Conservation (phyloP, 331 rosid species). For the Rhamnella rubrinervis region DNA sequence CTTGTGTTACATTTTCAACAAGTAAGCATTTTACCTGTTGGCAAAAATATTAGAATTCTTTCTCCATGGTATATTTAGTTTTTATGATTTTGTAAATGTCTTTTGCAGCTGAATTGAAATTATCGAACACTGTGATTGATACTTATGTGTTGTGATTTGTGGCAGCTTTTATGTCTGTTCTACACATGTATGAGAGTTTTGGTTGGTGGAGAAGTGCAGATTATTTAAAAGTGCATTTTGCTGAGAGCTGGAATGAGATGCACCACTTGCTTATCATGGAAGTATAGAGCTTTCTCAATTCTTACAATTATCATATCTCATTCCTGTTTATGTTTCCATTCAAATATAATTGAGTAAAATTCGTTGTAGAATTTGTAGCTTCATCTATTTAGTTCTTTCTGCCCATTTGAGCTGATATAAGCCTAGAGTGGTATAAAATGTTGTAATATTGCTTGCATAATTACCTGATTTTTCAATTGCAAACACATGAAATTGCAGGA, state of each 20-base stretch:
- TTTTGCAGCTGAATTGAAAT: background rate
- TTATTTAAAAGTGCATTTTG: constrained; percentile 97
- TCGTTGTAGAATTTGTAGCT: background rate
- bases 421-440: background rate
- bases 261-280: constrained; percentile 99
- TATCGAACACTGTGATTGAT: constrained; percentile 7
- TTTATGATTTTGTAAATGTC: background rate
- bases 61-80: background rate
- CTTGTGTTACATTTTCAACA: background rate
- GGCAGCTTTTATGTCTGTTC: constrained; percentile 90
- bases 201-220: constrained; percentile 99
- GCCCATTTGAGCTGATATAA: background rate
- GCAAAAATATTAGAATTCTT: background rate
- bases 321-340: background rate
- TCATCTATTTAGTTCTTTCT: background rate
- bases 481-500: constrained; percentile 61
- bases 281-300: constrained; percentile 37
- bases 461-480: constrained; percentile 15
- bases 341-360: background rate
- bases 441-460: background rate
- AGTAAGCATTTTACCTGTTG: background rate
- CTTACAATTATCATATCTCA: background rate
- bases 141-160: constrained; percentile 19
- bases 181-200: constrained; percentile 93
- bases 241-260: constrained; percentile 99